These are phyloP conservation scores for Globisporangium heterothallicum DNA, from an alignment of 352 stramenopile species.

Conservation along the genomic window DNA sequence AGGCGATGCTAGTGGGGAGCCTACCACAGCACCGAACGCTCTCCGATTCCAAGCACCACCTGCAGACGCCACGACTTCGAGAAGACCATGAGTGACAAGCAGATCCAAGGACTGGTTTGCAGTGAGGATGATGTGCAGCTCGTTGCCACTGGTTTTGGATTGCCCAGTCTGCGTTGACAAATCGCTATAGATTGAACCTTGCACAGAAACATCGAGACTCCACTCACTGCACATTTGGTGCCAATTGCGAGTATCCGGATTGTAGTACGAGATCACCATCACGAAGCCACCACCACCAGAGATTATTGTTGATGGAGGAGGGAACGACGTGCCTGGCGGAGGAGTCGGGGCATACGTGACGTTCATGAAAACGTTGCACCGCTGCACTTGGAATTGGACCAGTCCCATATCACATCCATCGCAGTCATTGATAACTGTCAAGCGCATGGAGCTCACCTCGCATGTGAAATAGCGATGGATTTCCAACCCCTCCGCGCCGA, in stretches of 20 bases:
- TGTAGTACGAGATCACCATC: conserved; percentile 73
- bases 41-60: conserved; percentile 67
- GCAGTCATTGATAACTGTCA: conserved; percentile 85
- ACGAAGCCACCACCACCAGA: conserved; percentile 64
- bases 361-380: conserved; percentile 73
- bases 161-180: background rate
- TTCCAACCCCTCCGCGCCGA: conserved; percentile 21
- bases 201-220: conserved; percentile 60
- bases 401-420: conserved; percentile 85
- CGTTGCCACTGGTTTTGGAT: conserved; percentile 31
- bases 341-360: conserved; percentile 38
- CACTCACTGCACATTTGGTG: conserved; percentile 79
- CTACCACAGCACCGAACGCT: conserved; percentile 2
- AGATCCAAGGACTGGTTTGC: conserved; percentile 68
- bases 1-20: conserved; percentile 15
- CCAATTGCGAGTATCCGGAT: conserved; percentile 75
- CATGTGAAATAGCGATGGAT: conserved; percentile 77
- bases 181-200: conserved; percentile 32
- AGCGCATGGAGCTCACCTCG: conserved; percentile 51
- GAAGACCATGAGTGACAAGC: conserved; percentile 68
- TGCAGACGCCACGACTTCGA: conserved; percentile 73
- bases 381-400: conserved; percentile 63
- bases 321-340: conserved; percentile 3
- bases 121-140: conserved; percentile 70
- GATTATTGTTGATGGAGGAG: conserved; percentile 39